Conservation (phyloP, 345 rosid genomes). For the Aquilaria yunnanensis region DNA sequence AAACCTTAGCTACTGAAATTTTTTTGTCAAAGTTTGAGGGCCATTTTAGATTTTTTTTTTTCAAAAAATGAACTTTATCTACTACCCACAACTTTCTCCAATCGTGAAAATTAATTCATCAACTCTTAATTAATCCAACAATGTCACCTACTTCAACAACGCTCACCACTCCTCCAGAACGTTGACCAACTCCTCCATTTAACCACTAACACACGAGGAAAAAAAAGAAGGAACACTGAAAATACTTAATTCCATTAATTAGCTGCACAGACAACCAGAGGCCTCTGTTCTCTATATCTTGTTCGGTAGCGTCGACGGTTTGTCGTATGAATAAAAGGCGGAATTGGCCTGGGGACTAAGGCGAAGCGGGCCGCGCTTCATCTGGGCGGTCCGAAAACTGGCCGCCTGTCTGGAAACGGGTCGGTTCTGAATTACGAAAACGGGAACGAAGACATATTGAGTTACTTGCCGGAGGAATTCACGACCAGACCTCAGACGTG, state of each 20-base stretch:
- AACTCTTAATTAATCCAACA: too few relatives aligned
- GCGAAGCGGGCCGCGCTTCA: constrained; percentile 48
- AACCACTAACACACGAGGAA: too few relatives aligned
- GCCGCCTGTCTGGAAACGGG: constrained; percentile 10
- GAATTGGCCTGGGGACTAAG: constrained; percentile 77
- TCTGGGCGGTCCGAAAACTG: constrained; percentile 60
- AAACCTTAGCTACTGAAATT: too few relatives aligned
- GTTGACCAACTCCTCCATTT: too few relatives aligned
- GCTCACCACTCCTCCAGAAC: too few relatives aligned
- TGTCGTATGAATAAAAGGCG: constrained; percentile 35
- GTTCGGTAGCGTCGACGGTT: constrained; percentile 64
- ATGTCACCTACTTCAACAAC: too few relatives aligned
- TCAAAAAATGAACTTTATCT: too few relatives aligned
- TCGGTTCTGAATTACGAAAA: background rate
- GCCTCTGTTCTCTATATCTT: constrained; percentile 56
- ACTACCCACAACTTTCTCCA: too few relatives aligned
- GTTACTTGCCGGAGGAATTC: constrained; percentile 58
- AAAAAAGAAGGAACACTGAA: too few relatives aligned
- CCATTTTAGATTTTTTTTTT: too few relatives aligned
- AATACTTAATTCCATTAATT: constrained; percentile 5
- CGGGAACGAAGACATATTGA: constrained; percentile 2
- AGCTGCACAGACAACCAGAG: constrained; percentile 47
- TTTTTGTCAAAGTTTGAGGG: too few relatives aligned
- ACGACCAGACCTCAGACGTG: constrained; percentile 12
- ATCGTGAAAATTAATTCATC: too few relatives aligned